phyloP scores from a whole-genome alignment of 1,139 yeast genomes.

The Protomyces arabidopsidicola region DNA sequence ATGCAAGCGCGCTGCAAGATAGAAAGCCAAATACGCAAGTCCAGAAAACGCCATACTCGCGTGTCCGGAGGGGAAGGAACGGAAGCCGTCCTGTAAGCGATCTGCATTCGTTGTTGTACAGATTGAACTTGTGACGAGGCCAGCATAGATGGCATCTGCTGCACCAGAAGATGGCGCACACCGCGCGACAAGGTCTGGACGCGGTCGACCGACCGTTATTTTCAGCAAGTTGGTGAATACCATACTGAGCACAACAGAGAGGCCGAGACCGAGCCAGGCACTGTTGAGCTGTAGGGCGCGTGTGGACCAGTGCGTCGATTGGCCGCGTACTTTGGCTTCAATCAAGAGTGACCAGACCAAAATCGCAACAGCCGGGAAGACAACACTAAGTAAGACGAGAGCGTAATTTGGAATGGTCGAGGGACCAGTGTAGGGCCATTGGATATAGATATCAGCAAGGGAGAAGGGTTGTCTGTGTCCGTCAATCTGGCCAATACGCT shows the following conservation, averaged over 20 bases:
- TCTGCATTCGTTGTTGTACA: slow-evolving; percentile 43
- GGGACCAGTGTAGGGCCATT: slow-evolving; percentile 65
- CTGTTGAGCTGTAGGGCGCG: slow-evolving; percentile 41
- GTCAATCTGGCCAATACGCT: slow-evolving; percentile 44
- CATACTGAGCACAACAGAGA: slow-evolving; percentile 50
- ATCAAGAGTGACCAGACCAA: slow-evolving; percentile 40
- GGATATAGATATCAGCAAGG: slow-evolving; percentile 52
- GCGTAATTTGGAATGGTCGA: slow-evolving; percentile 54
- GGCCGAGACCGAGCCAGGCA: slow-evolving; percentile 51
- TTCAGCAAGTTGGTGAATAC: slow-evolving; percentile 62
- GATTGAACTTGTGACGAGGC: slow-evolving; percentile 35
- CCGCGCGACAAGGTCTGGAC: slow-evolving; percentile 74
- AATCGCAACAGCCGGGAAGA: slow-evolving; percentile 46
- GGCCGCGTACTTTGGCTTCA: slow-evolving; percentile 32
- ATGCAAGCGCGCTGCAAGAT: slow-evolving; percentile 61
- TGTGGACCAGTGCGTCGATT: slow-evolving; percentile 32
- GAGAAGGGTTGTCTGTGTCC: slow-evolving; percentile 49
- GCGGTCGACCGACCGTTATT: slow-evolving; percentile 65
- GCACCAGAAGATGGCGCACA: slow-evolving; percentile 49
- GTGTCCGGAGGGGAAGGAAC: slow-evolving; percentile 70
- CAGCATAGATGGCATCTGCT: slow-evolving; percentile 1
- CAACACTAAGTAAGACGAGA: slow-evolving; percentile 43
- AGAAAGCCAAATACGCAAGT: slow-evolving; percentile 56
- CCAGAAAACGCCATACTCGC: slow-evolving; percentile 54
- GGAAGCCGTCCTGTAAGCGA: slow-evolving; percentile 59